Evolutionary conservation across 2,329 filamentous ascomycete genomes (phyloP), one percentile per base, ranked within the genome.

Genomic region (Leptographium galeiforme): DNA sequence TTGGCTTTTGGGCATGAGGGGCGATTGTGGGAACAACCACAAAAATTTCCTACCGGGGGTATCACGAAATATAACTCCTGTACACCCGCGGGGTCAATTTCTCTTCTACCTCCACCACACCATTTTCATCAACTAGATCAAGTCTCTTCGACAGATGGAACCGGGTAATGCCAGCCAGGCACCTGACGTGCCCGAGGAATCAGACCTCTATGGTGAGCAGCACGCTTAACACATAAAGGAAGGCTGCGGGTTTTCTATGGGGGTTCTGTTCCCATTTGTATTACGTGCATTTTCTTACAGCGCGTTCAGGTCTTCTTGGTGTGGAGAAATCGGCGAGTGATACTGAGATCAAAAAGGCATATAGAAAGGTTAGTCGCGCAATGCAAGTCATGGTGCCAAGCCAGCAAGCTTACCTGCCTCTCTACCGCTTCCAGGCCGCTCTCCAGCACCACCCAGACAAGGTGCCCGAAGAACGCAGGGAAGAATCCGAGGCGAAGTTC

Each of bases 361-460:
- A 96, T 72, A 86, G 91, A 72, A 96, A 95, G 79, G 90, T 90
- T 62, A 61, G 71, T 65, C 57, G 53, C 2, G 18, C 4, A n/a
- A 5, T 32, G 10, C 55, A 33, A 6, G 25, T 6, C n/a, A 34
- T 18, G 4, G 30, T 34, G 11, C n/a, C 6, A 14, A 16, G 16
- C 2, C 19, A 34, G n/a, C 48, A 33, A n/a, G 48, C 18, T 30
- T 13, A 45, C 33, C 30, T 30, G 13, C n/a, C 12, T 5, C 12
- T 5, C 25, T 19, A 13, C 6, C n/a, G 12, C 40, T 19, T 33
- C 16, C 61, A 94, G 89, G 84, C 89, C 59, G 89, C 91, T 13
- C 78, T 96, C 52, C 80, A 82, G 66, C 87, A 89, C 65, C 93
- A 98, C 65, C 93, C 93, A 48, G 93, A 98, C 72, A 98, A 98